Evolutionary conservation across 179 eudicot species (phyloP).

Genomic region (Actinidia chinensis): DNA sequence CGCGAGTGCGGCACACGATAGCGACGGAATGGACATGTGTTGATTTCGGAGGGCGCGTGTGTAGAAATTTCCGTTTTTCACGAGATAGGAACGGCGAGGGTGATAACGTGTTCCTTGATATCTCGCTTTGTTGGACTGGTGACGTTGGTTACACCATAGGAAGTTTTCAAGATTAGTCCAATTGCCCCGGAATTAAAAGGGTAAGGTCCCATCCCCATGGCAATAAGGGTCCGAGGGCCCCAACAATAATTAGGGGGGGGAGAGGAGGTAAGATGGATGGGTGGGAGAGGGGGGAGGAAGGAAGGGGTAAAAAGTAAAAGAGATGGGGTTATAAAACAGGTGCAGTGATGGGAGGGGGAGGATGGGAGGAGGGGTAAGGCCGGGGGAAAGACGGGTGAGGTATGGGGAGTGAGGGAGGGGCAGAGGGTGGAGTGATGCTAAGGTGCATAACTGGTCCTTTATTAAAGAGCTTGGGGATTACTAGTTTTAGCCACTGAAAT

Average conservation of each 20-base stretch:
- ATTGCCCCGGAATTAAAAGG: neutral
- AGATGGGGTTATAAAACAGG: too few relatives aligned
- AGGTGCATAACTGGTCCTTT: too few relatives aligned
- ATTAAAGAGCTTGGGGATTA: too few relatives aligned
- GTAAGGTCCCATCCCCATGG: neutral
- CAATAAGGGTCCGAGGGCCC: neutral
- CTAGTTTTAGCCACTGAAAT: too few relatives aligned
- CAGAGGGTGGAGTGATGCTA: too few relatives aligned
- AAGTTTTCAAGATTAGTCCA: neutral
- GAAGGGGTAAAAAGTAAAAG: too few relatives aligned
- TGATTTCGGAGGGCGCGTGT: neutral
- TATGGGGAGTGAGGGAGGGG: too few relatives aligned
- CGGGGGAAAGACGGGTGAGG: too few relatives aligned
- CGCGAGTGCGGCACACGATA: neutral
- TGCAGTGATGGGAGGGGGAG: too few relatives aligned
- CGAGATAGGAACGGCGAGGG: neutral
- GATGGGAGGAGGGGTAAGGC: too few relatives aligned
- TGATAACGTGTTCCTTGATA: neutral
- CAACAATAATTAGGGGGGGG: neutral
- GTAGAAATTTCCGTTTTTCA: neutral
- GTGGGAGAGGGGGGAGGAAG: neutral
- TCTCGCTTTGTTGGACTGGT: neutral
- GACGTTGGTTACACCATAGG: slow-evolving; percentile 23
- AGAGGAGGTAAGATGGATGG: too few relatives aligned
- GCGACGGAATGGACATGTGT: neutral